phyloP scores from a whole-genome alignment of 345 rosid species.

The Corchorus olitorius region DNA sequence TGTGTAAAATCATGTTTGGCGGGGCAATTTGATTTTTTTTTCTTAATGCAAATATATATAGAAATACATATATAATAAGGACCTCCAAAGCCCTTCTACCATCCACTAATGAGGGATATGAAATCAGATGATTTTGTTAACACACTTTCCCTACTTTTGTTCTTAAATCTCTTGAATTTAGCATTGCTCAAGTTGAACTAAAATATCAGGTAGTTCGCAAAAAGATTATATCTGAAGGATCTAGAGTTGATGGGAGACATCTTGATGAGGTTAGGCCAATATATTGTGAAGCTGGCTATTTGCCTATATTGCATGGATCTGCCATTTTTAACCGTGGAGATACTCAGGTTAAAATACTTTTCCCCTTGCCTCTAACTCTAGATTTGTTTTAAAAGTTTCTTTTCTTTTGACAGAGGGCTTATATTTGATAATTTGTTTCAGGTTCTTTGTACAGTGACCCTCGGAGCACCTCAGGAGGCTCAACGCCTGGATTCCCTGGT shows the following conservation, averaged over 20 bases:
- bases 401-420: background rate
- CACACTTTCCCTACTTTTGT: conserved; percentile 13
- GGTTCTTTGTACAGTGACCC: conserved; percentile 94
- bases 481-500: conserved; percentile 81
- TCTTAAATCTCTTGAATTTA: conserved; percentile 25
- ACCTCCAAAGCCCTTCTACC: no score
- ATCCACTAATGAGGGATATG: no score
- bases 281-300: conserved; percentile 68
- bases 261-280: conserved; percentile 89
- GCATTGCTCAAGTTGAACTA: conserved; percentile 21
- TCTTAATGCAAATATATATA: no score
- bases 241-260: conserved; percentile 86
- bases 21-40: no score
- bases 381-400: conserved; percentile 1
- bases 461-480: conserved; percentile 93
- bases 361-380: conserved; percentile 3
- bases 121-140: conserved; percentile 8
- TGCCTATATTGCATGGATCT: conserved; percentile 85
- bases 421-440: conserved; percentile 29
- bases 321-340: conserved; percentile 94
- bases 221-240: conserved; percentile 81
- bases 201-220: conserved; percentile 76
- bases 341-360: conserved; percentile 65
- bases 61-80: no score
- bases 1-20: no score